A percentile compares a stretch with the other conserved stretches of the same genome.
phyloP scores from a whole-genome alignment of 2,329 filamentous ascomycete species.

The Talaromyces sp. region DNA sequence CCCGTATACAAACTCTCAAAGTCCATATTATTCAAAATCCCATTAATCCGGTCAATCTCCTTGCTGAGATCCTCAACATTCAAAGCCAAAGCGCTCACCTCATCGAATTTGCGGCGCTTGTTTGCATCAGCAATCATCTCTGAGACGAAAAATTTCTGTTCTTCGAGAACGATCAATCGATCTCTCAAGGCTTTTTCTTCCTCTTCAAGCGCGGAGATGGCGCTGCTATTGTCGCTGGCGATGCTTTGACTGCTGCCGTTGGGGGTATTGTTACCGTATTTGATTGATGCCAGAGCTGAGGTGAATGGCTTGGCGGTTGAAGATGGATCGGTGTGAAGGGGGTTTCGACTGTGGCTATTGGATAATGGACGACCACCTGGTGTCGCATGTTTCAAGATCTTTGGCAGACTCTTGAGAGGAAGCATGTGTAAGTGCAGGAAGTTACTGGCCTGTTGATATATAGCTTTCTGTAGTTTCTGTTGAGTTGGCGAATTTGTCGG shows the following conservation, averaged over 20 bases:
- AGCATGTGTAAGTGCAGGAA: slow-evolving; percentile 91
- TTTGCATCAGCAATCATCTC: slow-evolving; percentile 79
- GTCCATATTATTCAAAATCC: slow-evolving; percentile 66
- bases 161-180: slow-evolving; percentile 77
- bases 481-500: slow-evolving; percentile 71
- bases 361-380: slow-evolving; percentile 44
- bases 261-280: slow-evolving; percentile 52
- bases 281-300: slow-evolving; percentile 57
- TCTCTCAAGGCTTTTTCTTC: slow-evolving; percentile 83
- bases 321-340: slow-evolving; percentile 23
- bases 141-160: slow-evolving; percentile 84
- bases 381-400: slow-evolving; percentile 62
- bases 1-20: slow-evolving; percentile 52
- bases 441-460: slow-evolving; percentile 75
- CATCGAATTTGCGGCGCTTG: slow-evolving; percentile 75
- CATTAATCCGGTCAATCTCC: slow-evolving; percentile 68
- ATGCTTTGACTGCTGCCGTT: slow-evolving; percentile 52
- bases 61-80: slow-evolving; percentile 78
- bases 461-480: slow-evolving; percentile 70
- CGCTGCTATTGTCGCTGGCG: slow-evolving; percentile 53
- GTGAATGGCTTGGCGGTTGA: slow-evolving; percentile 29
- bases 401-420: slow-evolving; percentile 71
- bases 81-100: slow-evolving; percentile 72
- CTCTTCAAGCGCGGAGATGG: slow-evolving; percentile 66
- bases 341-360: slow-evolving; percentile 25